These are phyloP conservation scores for Xerocomus spinulosus DNA, from an alignment of 768 basidiomycete genomes.

Conservation along the genomic window DNA sequence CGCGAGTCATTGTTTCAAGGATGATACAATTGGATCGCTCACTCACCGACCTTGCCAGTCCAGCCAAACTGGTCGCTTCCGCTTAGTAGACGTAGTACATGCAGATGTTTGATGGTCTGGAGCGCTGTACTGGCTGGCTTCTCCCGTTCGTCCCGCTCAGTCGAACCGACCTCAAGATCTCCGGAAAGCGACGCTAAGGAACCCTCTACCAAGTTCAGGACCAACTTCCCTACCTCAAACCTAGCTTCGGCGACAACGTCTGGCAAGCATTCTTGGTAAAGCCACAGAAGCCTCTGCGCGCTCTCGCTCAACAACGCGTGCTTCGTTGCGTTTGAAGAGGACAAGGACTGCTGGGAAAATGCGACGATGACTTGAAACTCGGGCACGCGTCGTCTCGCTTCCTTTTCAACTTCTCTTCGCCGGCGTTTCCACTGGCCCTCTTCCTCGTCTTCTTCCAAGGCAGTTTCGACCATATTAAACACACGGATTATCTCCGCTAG, in stretches of 20 bases:
- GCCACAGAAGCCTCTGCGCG: conserved; percentile 74
- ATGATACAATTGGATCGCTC: not conserved
- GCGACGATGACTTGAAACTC: conserved; percentile 84
- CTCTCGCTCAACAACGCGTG: conserved; percentile 69
- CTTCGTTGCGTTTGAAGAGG: conserved; percentile 37
- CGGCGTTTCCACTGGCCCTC: conserved; percentile 73
- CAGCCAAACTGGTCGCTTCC: conserved; percentile 78
- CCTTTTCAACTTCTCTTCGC: conserved; percentile 64
- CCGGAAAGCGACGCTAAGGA: conserved; percentile 20
- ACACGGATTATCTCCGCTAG: conserved; percentile 48
- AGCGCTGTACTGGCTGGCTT: conserved; percentile 25
- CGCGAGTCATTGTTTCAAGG: not conserved
- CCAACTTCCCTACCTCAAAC: conserved; percentile 82
- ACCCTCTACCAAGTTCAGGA: conserved; percentile 44
- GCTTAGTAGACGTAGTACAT: conserved; percentile 68
- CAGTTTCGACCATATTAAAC: conserved; percentile 45
- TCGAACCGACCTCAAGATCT: conserved; percentile 1
- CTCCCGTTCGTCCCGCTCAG: conserved; percentile 10
- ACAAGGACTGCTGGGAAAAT: conserved; percentile 56
- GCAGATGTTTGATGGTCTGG: conserved; percentile 65
- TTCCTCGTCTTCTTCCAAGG: conserved; percentile 57
- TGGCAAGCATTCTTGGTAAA: conserved; percentile 80
- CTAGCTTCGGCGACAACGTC: conserved; percentile 68
- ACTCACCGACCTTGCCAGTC: conserved; percentile 67
- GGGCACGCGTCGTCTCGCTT: conserved; percentile 71